These are phyloP conservation scores for Cronartium quercuum DNA, from an alignment of 1,284 basidiomycete genomes.

Conservation along the genomic window DNA sequence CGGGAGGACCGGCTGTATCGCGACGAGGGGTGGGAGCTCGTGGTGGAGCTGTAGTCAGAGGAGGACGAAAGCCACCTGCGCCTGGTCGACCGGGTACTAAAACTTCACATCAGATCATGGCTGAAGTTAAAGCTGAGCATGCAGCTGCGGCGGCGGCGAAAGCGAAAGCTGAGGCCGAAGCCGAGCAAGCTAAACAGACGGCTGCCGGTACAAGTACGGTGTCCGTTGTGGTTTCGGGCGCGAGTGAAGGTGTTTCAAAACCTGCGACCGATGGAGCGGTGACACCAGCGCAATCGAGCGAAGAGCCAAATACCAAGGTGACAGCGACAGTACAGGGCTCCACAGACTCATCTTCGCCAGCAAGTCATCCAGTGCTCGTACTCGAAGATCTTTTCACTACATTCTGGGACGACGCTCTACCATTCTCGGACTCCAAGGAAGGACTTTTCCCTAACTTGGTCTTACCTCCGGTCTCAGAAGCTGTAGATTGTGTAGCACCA, in stretches of 20 bases:
- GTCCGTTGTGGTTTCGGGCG: background rate
- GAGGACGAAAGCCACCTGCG: constrained; percentile 42
- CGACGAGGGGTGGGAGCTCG: constrained; percentile 41
- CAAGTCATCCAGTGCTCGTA: background rate
- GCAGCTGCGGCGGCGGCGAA: constrained; percentile 42
- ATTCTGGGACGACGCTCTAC: constrained; percentile 16
- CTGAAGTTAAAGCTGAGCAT: constrained; percentile 46
- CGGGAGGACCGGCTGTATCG: constrained; percentile 42
- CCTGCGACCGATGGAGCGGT: background rate
- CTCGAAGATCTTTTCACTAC: constrained; percentile 30
- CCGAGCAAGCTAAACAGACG: constrained; percentile 9
- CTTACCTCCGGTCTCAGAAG: constrained; percentile 4
- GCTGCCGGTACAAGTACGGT: background rate
- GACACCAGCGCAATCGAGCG: background rate
- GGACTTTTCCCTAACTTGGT: constrained; percentile 22
- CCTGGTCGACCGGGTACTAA: constrained; percentile 5
- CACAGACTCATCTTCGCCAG: background rate
- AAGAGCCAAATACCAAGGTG: background rate
- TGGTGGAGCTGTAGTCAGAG: constrained; percentile 8
- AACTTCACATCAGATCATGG: constrained; percentile 45
- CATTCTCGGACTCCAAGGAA: constrained; percentile 1
- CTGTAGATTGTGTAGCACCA: background rate
- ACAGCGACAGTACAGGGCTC: too few species aligned
- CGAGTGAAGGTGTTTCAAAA: background rate
- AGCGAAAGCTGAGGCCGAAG: constrained; percentile 39